Conservation (phyloP, 331 rosid species). For the Rhamnella rubrinervis region DNA sequence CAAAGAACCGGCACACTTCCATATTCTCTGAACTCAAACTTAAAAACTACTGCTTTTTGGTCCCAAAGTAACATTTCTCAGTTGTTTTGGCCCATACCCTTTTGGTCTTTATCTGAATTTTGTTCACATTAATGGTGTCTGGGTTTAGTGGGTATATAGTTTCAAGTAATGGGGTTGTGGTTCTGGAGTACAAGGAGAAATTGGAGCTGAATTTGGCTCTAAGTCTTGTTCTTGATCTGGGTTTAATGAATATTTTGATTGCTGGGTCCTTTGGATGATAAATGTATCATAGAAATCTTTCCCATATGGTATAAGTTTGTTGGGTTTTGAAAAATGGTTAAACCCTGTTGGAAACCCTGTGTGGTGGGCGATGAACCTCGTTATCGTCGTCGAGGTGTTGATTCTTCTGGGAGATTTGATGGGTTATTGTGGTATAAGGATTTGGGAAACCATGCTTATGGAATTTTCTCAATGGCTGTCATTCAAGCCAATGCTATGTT, state of each 20-base stretch:
- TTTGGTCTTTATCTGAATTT: slow-evolving; percentile 44
- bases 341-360: slow-evolving; percentile 72
- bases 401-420: slow-evolving; percentile 58
- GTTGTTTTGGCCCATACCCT: slow-evolving; percentile 73
- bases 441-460: slow-evolving; percentile 78
- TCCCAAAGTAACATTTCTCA: slow-evolving; percentile 54
- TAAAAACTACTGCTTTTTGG: slow-evolving; percentile 47
- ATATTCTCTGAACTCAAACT: slow-evolving; percentile 73
- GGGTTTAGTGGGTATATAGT: slow-evolving; percentile 39
- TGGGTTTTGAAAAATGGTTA: slow-evolving; percentile 48
- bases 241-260: slow-evolving; percentile 26
- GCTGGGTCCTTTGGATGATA: slow-evolving; percentile 40
- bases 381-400: slow-evolving; percentile 25
- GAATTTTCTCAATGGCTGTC: slow-evolving; percentile 93
- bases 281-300: slow-evolving; percentile 3
- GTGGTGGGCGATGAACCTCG: slow-evolving; percentile 48
- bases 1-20: slow-evolving; percentile 59
- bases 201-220: slow-evolving; percentile 24
- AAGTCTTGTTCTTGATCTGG: slow-evolving; percentile 30
- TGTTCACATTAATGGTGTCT: slow-evolving; percentile 58
- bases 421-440: slow-evolving; percentile 87
- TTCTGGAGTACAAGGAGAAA: slow-evolving; percentile 34
- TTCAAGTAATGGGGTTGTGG: slow-evolving; percentile 36
- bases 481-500: slow-evolving; percentile 74
- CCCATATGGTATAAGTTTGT: neutral